Evolutionary conservation across 2,329 filamentous ascomycete species (phyloP), one percentile per base, ranked within the genome.

Genomic region (Exophiala sp.): DNA sequence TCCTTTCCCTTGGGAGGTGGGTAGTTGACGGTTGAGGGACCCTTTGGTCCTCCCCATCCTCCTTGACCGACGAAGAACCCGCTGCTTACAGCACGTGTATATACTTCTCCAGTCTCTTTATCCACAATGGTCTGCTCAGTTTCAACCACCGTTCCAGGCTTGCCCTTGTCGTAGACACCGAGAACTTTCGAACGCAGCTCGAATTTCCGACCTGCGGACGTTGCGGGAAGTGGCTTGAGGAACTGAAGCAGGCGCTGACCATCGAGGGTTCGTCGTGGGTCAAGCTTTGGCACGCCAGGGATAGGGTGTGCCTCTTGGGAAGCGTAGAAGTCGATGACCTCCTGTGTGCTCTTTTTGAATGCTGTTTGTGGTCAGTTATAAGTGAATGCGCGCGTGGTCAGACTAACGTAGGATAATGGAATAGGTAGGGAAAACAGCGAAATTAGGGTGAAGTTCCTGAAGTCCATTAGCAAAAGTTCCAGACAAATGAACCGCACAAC

Each of bases 41-140:
- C 91, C 75, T 95, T 95, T 36, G 91, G 91, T 0, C 91, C 91
- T 61, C 89, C 88, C 91, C 91, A 96, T 36, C 76, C 76, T n/a
- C 84, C 84, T 64, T 95, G 89, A 1, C 82, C 89, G 55, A 95
- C 85, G 68, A 86, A 92, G 72, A 95, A 95, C 18, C 80, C 83
- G 64, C 83, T 88, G 46, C 85, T 84, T 36, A 86, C 78, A 56
- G 84, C 82, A 63, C 84, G 82, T 11, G 78, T 78, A 72, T 91
- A 95, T 16, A 88, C 80, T 57, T 92, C 87, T 24, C 83, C 86
- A 2, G 72, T 82, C 54, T 74, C 75, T 50, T 77, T 81, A 62
- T 95, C 88, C 18, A 94, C 87, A 42, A 95, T 80, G 51, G 87
- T 78, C 59, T 84, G 82, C 76, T 95, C 87, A 3, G 84, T 87